Evolutionary conservation across 768 basidiomycete species (phyloP).

Genomic region (Cyclocybe aegerita): DNA sequence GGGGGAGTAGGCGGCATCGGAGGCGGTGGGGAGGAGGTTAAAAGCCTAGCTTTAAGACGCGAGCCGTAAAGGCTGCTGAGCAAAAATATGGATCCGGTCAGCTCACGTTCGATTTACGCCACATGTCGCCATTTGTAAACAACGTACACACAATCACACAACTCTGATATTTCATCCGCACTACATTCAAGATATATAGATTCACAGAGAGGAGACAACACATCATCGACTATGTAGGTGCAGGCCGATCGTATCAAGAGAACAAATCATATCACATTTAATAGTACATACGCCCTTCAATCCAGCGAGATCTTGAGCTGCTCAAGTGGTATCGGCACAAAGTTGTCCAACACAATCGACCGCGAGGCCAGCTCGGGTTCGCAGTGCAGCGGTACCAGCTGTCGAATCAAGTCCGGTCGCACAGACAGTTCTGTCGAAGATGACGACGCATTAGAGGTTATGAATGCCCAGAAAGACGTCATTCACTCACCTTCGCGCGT

Average conservation of each 20-base stretch:
- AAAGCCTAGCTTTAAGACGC: slow-evolving; percentile 4
- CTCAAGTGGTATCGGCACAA: slow-evolving; percentile 97
- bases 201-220: slow-evolving; percentile 23
- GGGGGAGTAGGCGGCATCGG: slow-evolving; percentile 21
- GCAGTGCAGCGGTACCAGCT: slow-evolving; percentile 87
- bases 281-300: slow-evolving; percentile 35
- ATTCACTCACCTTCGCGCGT: slow-evolving; percentile 82
- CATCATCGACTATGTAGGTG: slow-evolving; percentile 2
- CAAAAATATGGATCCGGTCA: slow-evolving; percentile 9
- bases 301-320: slow-evolving; percentile 93
- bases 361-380: slow-evolving; percentile 87
- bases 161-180: slow-evolving; percentile 15
- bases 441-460: slow-evolving; percentile 2
- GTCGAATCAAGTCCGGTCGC: slow-evolving; percentile 89
- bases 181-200: slow-evolving; percentile 48
- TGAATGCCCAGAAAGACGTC: slow-evolving; percentile 1
- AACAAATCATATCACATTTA: too few species aligned
- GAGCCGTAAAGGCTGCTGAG: background rate
- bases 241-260: too few species aligned
- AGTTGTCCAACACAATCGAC: slow-evolving; percentile 84
- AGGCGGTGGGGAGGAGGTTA: slow-evolving; percentile 9
- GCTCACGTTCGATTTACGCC: slow-evolving; percentile 33
- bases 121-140: slow-evolving; percentile 43
- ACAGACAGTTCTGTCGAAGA: slow-evolving; percentile 81
- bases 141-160: slow-evolving; percentile 17